Conservation (phyloP, 345 rosid genomes). For the Heritiera littoralis region DNA sequence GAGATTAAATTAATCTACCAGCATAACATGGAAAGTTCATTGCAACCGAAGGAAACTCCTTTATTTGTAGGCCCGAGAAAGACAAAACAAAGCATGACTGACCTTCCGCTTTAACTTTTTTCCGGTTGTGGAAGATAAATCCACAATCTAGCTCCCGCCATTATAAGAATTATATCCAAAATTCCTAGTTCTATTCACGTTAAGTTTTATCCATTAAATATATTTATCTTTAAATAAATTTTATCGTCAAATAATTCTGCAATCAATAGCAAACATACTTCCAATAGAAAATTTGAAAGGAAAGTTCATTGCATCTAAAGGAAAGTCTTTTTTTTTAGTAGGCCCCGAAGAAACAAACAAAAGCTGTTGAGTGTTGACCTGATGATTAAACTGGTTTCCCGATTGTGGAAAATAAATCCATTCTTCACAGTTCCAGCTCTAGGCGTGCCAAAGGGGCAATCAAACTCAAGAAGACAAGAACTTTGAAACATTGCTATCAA, state of each 20-base stretch:
- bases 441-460: conserved; percentile 5
- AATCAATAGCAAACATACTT: too few relatives aligned
- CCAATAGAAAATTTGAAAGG: too few relatives aligned
- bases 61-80: neutral
- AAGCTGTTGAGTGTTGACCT: neutral
- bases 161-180: too few relatives aligned
- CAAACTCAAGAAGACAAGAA: neutral
- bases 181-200: too few relatives aligned
- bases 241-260: too few relatives aligned
- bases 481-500: too few relatives aligned
- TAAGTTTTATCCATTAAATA: too few relatives aligned
- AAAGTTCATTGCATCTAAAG: too few relatives aligned
- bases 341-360: too few relatives aligned
- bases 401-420: neutral
- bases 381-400: neutral
- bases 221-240: too few relatives aligned
- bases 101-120: neutral
- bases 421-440: neutral
- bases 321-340: too few relatives aligned
- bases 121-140: neutral
- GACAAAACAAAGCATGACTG: neutral
- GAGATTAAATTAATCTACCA: neutral
- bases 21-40: conserved; percentile 5
- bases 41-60: neutral
- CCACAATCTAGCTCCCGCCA: too few relatives aligned